Evolutionary conservation across 2,329 filamentous ascomycete species (phyloP).

Genomic region (Xylaria digitata): DNA sequence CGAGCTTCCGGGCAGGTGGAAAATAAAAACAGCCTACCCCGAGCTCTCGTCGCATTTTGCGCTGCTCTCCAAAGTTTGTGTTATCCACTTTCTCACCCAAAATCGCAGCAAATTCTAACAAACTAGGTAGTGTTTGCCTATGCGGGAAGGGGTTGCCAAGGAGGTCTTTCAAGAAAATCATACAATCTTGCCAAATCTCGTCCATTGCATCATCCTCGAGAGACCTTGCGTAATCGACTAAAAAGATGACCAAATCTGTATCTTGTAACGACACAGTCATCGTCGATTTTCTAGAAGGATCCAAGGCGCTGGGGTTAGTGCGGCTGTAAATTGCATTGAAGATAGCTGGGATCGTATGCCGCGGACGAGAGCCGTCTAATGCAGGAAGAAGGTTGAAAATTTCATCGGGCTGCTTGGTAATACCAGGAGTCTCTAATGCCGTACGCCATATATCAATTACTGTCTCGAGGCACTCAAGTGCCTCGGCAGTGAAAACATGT

Average conservation of each 20-base stretch:
- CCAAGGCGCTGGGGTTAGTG: slow-evolving; percentile 84
- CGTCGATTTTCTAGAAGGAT: slow-evolving; percentile 84
- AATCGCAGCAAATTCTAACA: slow-evolving; percentile 89
- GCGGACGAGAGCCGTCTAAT: slow-evolving; percentile 88
- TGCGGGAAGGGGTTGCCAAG: slow-evolving; percentile 95
- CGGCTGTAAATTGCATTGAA: slow-evolving; percentile 97
- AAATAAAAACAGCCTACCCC: slow-evolving; percentile 71
- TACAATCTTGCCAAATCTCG: slow-evolving; percentile 97
- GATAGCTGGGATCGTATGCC: slow-evolving; percentile 90
- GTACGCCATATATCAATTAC: slow-evolving; percentile 85
- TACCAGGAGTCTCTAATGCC: slow-evolving; percentile 58
- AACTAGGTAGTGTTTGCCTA: slow-evolving; percentile 84
- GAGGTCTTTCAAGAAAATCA: slow-evolving; percentile 88
- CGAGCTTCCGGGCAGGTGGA: background rate
- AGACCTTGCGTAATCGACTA: slow-evolving; percentile 89
- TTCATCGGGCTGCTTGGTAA: slow-evolving; percentile 69
- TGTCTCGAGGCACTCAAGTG: slow-evolving; percentile 92
- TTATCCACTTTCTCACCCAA: slow-evolving; percentile 97
- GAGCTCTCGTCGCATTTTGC: slow-evolving; percentile 89
- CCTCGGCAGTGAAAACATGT: slow-evolving; percentile 91
- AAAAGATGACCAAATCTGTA: slow-evolving; percentile 84
- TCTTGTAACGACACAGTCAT: slow-evolving; percentile 87
- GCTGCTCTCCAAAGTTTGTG: slow-evolving; percentile 95
- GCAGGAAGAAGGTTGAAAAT: slow-evolving; percentile 91
- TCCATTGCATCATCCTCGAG: slow-evolving; percentile 98